Conservation (phyloP, 305 asterid species). For the Fraxinus nigra region DNA sequence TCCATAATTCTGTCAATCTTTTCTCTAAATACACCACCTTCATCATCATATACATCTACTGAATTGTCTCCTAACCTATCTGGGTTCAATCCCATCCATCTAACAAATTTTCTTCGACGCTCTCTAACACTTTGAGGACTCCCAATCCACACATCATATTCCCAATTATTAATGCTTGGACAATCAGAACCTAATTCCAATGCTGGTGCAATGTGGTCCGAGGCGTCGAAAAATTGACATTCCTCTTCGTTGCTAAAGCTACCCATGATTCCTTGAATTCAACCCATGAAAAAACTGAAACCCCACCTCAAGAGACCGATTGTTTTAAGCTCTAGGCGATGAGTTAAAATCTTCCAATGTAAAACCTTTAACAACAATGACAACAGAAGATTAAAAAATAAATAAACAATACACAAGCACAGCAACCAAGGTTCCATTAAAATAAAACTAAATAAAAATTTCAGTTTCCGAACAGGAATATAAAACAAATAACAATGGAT, state of each 20-base stretch:
- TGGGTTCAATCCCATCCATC: constrained; percentile 46
- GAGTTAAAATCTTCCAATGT: constrained; percentile 49
- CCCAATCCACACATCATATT: constrained; percentile 63
- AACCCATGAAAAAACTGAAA: constrained; percentile 54
- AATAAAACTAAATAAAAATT: constrained; percentile 24
- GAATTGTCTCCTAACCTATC: constrained; percentile 27
- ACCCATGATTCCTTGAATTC: constrained; percentile 64
- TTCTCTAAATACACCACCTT: constrained; percentile 13
- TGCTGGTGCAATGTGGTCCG: constrained; percentile 49
- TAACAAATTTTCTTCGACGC: constrained; percentile 59
- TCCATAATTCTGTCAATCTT: constrained; percentile 44
- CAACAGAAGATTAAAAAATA: constrained; percentile 22
- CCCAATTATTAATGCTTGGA: constrained; percentile 24
- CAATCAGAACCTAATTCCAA: constrained; percentile 32
- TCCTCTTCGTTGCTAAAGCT: constrained; percentile 45
- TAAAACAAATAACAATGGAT: constrained; percentile 48
- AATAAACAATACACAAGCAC: constrained; percentile 40
- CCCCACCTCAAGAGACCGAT: constrained; percentile 44
- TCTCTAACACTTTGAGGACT: constrained; percentile 69
- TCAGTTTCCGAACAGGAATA: constrained; percentile 38
- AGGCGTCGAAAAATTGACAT: constrained; percentile 69
- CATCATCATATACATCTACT: constrained; percentile 17
- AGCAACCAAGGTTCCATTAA: constrained; percentile 54
- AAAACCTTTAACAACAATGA: constrained; percentile 47
- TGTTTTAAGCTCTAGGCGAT: constrained; percentile 45